A percentile compares a stretch with the other conserved stretches of the same genome.
Conservation (phyloP, 257 asterid genomes). For the Haberlea rhodopensis region DNA sequence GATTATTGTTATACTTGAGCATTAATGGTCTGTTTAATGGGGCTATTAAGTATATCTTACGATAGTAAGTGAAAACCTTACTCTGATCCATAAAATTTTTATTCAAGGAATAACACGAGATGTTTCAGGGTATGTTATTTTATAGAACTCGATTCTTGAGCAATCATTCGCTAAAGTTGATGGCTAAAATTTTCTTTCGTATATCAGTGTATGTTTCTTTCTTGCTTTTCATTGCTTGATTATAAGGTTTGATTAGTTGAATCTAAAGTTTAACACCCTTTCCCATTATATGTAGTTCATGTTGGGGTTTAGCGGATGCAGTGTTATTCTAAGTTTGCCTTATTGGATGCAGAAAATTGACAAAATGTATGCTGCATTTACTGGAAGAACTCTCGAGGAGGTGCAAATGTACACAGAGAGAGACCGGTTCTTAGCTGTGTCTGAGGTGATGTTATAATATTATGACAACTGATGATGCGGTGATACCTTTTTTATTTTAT, state of each 20-base stretch:
- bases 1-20: too few species aligned
- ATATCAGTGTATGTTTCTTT: not conserved
- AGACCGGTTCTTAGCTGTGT: conserved; percentile 74
- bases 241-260: conserved; percentile 4
- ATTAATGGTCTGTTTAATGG: not conserved
- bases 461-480: conserved; percentile 10
- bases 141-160: not conserved
- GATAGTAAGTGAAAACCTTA: too few species aligned
- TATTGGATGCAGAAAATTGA: conserved; percentile 77
- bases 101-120: too few species aligned
- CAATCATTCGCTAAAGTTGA: conserved; percentile 5
- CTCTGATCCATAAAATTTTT: too few species aligned
- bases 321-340: conserved; percentile 17
- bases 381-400: conserved; percentile 79
- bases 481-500: conserved; percentile 9
- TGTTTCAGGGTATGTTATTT: conserved; percentile 5
- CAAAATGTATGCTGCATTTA: conserved; percentile 82
- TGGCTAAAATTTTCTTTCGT: conserved; percentile 3
- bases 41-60: too few species aligned
- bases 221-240: too few species aligned
- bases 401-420: conserved; percentile 79
- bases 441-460: conserved; percentile 59
- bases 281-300: not conserved
- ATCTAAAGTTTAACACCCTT: not conserved
- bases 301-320: conserved; percentile 6